Percentiles rank a stretch among this genome's conserved stretches.
Evolutionary conservation across 1,139 yeast genomes (phyloP).

Genomic region (Lodderomyces orthopsilosis): DNA sequence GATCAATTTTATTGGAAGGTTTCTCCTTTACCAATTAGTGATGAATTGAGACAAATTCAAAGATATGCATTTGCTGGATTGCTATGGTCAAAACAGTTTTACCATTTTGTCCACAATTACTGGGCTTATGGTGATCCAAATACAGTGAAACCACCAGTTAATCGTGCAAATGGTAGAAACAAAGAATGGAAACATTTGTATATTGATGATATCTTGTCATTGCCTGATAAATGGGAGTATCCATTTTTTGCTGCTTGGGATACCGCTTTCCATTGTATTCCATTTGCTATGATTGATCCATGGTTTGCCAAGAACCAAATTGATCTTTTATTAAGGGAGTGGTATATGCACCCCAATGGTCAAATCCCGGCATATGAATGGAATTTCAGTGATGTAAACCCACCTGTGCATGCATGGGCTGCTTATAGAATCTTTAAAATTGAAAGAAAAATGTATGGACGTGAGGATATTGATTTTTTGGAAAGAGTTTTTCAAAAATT

Average conservation of each 20-base stretch:
- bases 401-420: conserved; percentile 98
- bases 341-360: conserved; percentile 99
- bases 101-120: conserved; percentile 80
- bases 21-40: conserved; percentile 82
- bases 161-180: conserved; percentile 82
- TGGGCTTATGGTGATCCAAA: conserved; percentile 90
- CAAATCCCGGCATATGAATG: conserved; percentile 97
- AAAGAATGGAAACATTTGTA: conserved; percentile 88
- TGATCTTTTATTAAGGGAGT: conserved; percentile 84
- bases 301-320: conserved; percentile 89
- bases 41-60: conserved; percentile 80
- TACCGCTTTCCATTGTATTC: conserved; percentile 93
- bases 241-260: conserved; percentile 99
- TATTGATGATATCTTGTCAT: conserved; percentile 81
- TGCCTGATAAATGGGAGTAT: conserved; percentile 97
- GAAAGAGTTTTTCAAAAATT: conserved; percentile 92
- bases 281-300: conserved; percentile 93
- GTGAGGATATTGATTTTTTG: conserved; percentile 78
- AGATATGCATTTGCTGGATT: conserved; percentile 95
- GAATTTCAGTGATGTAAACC: conserved; percentile 95
- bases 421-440: conserved; percentile 86
- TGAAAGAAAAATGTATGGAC: conserved; percentile 83
- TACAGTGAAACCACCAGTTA: conserved; percentile 71
- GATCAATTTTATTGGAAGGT: conserved; percentile 92
- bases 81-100: conserved; percentile 93